Base-by-base conservation (phyloP, 1,284 basidiomycete species). In the Ustilago sp. region DNA sequence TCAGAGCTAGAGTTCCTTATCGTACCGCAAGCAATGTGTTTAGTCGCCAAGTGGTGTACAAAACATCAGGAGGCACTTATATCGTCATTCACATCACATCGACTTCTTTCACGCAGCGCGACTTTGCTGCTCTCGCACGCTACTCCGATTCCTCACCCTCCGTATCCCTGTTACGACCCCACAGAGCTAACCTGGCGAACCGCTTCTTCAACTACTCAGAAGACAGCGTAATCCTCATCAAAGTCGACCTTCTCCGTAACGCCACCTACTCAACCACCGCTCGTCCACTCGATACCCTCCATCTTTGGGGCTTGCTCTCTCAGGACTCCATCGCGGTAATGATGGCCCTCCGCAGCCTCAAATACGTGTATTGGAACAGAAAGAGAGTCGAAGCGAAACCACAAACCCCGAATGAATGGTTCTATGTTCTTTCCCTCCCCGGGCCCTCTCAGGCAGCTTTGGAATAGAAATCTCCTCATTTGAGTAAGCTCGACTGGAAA, bases 401-500 rank as follows among this genome's bases (percentile, higher is more conserved):
- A 19, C 56, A 59, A 28, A 15, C n/a, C 3, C 51, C 43, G 8
- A n/a, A 41, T 8, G 51, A 59, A 3, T 69, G 59, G 56, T 59
- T 67, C 34, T 74, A 74, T 36, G 34, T 28, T 2, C 12, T 71
- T 7, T 2, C 38, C 13, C 43, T 73, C 3, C 65, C 59, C 4
- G 75, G 75, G 7, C 69, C 69, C 8, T 45, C 57, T 1, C 7
- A 34, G 17, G 58, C 23, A 6, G 67, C 48, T 8, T 34, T 66
- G 15, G 39, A 45, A 1, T 76, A 65, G 68, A 28, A 43, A 15
- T 63, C 77, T 6, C 72, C 76, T 1, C 23, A 45, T 6, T 32
- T 66, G 2, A 38, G 34, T 1, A 12, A 56, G 4, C 32, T 83
- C 4, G 87, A 88, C 11, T 94, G 93, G 93, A 91, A 88, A 83